Base-by-base conservation (phyloP, 2,329 filamentous ascomycete genomes). In the Colletotrichum lupini region DNA sequence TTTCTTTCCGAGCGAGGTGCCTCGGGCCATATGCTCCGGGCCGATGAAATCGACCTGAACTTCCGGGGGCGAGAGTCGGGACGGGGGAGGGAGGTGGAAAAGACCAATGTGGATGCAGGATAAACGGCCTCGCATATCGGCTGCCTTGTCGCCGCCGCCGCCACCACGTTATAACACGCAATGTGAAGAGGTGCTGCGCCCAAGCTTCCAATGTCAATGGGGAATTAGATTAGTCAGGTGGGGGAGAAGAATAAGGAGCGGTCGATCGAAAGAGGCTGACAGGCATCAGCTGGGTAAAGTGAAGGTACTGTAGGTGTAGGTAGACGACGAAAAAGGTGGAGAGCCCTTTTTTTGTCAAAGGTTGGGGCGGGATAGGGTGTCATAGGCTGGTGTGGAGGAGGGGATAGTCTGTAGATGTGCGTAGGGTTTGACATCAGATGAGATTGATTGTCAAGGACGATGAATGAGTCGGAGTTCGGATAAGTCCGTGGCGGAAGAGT, bases 301-400 rank as follows among this genome's bases (percentile, higher is more conserved):
- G 16, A 19, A 3, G 42, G 19, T 26, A 26, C 26, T 26, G 26
- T n/a, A 49, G 58, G 35, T 46, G 56, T 67, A 46, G 30, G 56
- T 67, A 46, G 30, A 60, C 46, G 26, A 19, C 9, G n/a, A 22
- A 49, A 22, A 28, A 35, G 53, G 19, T 30, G 56, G 68, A 60
- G 68, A 60, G 37, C 24, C 22, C 22, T 30, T 49, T 30, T 49
- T 22, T 7, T 8, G 28, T n/a, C 68, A 28, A 22, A 56, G 24
- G 22, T 67, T 56, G 49, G 64, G 26, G 26, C 56, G 63, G 62
- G 32, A 67, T 2, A 67, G 46, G 46, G 16, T 56, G 46, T 32
- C 22, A 60, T 59, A 59, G 61, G 56, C 42, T 26, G 57, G 37
- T n/a, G 8, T n/a, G 22, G 16, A 19, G 32, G 11, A 35, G 32